Conservation (phyloP, 192 early-diverging fungal genomes). For the Lobosporangium transversale region DNA sequence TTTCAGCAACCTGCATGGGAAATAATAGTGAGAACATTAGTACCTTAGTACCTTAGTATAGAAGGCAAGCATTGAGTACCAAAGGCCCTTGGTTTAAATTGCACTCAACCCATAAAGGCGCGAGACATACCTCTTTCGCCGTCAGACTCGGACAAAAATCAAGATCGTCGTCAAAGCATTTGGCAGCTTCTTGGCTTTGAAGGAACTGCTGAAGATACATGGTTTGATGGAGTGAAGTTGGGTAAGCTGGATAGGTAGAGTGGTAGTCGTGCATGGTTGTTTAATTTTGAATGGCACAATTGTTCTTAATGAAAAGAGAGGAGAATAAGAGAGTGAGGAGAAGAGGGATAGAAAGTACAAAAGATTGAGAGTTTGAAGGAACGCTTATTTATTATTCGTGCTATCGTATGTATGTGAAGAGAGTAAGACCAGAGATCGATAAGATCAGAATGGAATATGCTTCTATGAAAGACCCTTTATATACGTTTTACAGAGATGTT, state of each 20-base stretch:
- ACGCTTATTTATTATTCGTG: too few relatives aligned
- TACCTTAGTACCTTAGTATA: too few relatives aligned
- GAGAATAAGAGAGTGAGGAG: background rate
- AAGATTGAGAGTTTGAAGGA: background rate
- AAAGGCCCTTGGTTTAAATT: too few relatives aligned
- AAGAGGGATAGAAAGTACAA: background rate
- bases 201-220: constrained; percentile 21
- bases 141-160: constrained; percentile 46
- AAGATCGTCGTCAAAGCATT: constrained; percentile 41
- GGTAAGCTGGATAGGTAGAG: background rate
- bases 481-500: too few relatives aligned
- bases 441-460: too few relatives aligned
- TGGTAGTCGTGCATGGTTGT: background rate
- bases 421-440: too few relatives aligned
- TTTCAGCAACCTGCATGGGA: background rate
- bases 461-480: too few relatives aligned
- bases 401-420: too few relatives aligned
- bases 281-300: background rate
- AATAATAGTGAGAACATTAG: background rate
- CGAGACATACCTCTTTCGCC: constrained; percentile 21
- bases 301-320: too few relatives aligned
- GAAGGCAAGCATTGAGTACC: too few relatives aligned
- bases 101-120: too few relatives aligned
- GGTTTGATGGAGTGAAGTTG: background rate
- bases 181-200: constrained; percentile 28